Conservation (phyloP, 768 basidiomycete species). For the Sarcomyxa edulis region DNA sequence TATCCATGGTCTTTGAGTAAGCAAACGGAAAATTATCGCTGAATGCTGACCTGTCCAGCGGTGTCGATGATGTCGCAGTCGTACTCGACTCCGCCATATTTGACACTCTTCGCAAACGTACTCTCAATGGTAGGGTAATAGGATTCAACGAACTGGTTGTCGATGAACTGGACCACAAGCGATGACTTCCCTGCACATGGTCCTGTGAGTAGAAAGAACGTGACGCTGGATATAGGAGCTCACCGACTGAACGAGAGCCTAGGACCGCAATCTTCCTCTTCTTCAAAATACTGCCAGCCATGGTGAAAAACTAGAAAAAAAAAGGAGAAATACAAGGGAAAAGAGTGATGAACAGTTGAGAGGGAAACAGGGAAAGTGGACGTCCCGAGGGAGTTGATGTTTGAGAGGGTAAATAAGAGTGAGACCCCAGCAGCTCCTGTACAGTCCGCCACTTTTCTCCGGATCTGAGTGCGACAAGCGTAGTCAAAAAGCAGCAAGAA, state of each 20-base stretch:
- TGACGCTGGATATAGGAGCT: slow-evolving; percentile 19
- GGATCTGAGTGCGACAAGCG: no score
- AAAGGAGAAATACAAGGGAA: slow-evolving; percentile 4
- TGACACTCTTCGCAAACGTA: slow-evolving; percentile 80
- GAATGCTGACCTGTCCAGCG: slow-evolving; percentile 78
- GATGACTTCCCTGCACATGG: slow-evolving; percentile 81
- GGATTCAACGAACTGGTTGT: slow-evolving; percentile 85
- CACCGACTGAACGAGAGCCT: slow-evolving; percentile 86
- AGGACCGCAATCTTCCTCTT: slow-evolving; percentile 88
- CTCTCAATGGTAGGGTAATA: slow-evolving; percentile 97
- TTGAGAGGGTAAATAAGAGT: not conserved
- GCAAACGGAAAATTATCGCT: slow-evolving; percentile 1
- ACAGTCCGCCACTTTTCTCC: no score
- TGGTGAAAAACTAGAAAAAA: slow-evolving; percentile 1
- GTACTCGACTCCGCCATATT: slow-evolving; percentile 86
- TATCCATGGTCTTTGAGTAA: not conserved
- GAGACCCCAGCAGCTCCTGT: not conserved
- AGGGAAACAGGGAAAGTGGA: slow-evolving; percentile 2
- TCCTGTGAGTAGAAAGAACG: slow-evolving; percentile 12
- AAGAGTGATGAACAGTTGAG: not conserved
- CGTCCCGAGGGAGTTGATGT: slow-evolving; percentile 1
- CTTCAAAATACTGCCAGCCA: slow-evolving; percentile 36
- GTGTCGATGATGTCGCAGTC: slow-evolving; percentile 98
- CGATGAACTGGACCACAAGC: slow-evolving; percentile 87
- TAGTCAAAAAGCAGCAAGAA: no score